Percentiles rank a stretch among this genome's conserved stretches.
Evolutionary conservation across 305 asterid genomes (phyloP).

Genomic region (Fraxinus baroniana): DNA sequence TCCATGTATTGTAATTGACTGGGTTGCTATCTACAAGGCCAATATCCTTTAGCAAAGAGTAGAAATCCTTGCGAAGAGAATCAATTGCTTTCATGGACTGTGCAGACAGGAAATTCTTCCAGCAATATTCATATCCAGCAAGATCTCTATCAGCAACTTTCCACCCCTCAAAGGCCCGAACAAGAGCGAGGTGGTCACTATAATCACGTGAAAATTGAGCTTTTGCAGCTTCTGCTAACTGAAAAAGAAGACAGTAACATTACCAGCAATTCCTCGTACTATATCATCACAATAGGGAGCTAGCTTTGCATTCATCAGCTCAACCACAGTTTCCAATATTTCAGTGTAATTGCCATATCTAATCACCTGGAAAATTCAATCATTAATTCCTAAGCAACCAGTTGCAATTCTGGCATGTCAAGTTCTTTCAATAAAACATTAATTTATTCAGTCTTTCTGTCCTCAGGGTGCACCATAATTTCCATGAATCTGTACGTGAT

Average conservation of each 20-base stretch:
- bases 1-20: slow-evolving; percentile 61
- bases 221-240: slow-evolving; percentile 95
- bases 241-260: slow-evolving; percentile 21
- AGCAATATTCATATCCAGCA: slow-evolving; percentile 75
- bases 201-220: slow-evolving; percentile 79
- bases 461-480: not conserved
- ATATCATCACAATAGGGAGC: not conserved
- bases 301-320: not conserved
- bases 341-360: not conserved
- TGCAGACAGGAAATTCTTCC: slow-evolving; percentile 85
- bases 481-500: not conserved
- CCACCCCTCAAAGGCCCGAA: slow-evolving; percentile 92
- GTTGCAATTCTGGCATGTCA: not conserved
- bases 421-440: not conserved
- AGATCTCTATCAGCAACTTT: slow-evolving; percentile 74
- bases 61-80: slow-evolving; percentile 82
- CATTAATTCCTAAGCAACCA: not conserved
- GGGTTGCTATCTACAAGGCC: slow-evolving; percentile 90
- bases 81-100: slow-evolving; percentile 92
- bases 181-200: slow-evolving; percentile 92
- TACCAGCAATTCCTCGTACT: slow-evolving; percentile 14
- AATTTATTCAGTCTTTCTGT: not conserved
- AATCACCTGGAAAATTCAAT: not conserved
- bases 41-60: slow-evolving; percentile 71
- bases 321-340: slow-evolving; percentile 14